Conservation (phyloP, 441 rosid species). For the Gossypium aridum region DNA sequence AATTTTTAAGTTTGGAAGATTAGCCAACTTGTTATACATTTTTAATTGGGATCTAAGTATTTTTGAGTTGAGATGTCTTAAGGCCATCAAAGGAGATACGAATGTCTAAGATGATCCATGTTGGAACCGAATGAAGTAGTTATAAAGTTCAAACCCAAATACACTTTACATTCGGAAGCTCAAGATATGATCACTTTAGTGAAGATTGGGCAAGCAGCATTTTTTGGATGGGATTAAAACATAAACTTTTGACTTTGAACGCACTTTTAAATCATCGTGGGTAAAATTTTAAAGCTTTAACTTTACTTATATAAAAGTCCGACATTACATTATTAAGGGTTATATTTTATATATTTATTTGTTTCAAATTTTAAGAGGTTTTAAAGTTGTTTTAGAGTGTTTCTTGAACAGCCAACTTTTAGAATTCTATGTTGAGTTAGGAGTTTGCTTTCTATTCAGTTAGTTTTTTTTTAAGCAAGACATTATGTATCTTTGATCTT, state of each 20-base stretch:
- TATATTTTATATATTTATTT: no score
- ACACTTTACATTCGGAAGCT: not conserved
- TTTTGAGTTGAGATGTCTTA: not conserved
- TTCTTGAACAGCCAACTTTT: not conserved
- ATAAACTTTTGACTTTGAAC: no score
- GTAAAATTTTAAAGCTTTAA: no score
- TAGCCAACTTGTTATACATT: not conserved
- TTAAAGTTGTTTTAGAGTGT: not conserved
- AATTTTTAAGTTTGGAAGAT: not conserved
- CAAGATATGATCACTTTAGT: not conserved
- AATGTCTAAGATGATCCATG: not conserved
- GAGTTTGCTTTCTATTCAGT: not conserved
- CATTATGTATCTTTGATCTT: no score
- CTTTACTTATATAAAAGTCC: not conserved
- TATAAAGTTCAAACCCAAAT: not conserved
- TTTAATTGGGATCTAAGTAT: not conserved
- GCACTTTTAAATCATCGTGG: not conserved
- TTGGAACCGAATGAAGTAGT: not conserved
- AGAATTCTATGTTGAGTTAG: not conserved
- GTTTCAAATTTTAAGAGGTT: not conserved
- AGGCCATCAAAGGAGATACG: no score
- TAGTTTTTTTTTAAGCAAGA: no score
- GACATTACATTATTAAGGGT: no score
- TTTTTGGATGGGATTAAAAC: not conserved
- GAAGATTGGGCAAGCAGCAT: no score